phyloP scores from a whole-genome alignment of 306 rosid genomes.

The Vachellia collinsii region DNA sequence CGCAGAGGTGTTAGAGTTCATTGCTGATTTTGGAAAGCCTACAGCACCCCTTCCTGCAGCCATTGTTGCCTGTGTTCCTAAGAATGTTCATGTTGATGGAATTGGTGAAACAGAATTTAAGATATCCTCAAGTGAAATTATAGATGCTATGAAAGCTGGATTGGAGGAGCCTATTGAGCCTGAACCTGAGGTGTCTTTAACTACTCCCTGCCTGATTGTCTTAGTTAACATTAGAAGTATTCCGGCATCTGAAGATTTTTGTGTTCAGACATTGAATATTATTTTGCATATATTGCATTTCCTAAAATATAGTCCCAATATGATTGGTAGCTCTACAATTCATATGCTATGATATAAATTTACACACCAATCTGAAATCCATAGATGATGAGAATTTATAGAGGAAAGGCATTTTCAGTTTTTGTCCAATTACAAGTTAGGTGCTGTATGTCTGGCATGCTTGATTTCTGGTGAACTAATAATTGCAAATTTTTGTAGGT shows the following conservation, averaged over 20 bases:
- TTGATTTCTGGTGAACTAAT: slow-evolving; percentile 34
- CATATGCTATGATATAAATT: slow-evolving; percentile 34
- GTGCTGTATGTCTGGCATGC: neutral
- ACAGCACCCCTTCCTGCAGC: slow-evolving; percentile 97
- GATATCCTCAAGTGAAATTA: slow-evolving; percentile 81
- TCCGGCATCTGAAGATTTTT: slow-evolving; percentile 4
- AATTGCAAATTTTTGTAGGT: slow-evolving; percentile 57
- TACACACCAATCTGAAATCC: slow-evolving; percentile 23
- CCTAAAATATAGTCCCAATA: slow-evolving; percentile 14
- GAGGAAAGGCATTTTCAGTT: slow-evolving; percentile 26
- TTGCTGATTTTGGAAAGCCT: slow-evolving; percentile 88
- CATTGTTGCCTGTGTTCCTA: slow-evolving; percentile 96
- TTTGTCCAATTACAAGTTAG: slow-evolving; percentile 20
- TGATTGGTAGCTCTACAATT: slow-evolving; percentile 19
- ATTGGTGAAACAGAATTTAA: slow-evolving; percentile 91
- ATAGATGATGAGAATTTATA: slow-evolving; percentile 32
- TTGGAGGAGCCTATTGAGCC: slow-evolving; percentile 79
- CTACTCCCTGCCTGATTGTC: slow-evolving; percentile 20
- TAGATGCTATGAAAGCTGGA: slow-evolving; percentile 86
- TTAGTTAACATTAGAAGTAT: slow-evolving; percentile 11
- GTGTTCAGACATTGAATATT: slow-evolving; percentile 16
- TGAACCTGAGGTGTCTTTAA: slow-evolving; percentile 86
- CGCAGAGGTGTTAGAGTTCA: slow-evolving; percentile 82
- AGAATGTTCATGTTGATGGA: slow-evolving; percentile 79
- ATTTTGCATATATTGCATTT: slow-evolving; percentile 17